Base-by-base conservation (phyloP, 805 yeast genomes). In the Pichia gijzeniarum region DNA sequence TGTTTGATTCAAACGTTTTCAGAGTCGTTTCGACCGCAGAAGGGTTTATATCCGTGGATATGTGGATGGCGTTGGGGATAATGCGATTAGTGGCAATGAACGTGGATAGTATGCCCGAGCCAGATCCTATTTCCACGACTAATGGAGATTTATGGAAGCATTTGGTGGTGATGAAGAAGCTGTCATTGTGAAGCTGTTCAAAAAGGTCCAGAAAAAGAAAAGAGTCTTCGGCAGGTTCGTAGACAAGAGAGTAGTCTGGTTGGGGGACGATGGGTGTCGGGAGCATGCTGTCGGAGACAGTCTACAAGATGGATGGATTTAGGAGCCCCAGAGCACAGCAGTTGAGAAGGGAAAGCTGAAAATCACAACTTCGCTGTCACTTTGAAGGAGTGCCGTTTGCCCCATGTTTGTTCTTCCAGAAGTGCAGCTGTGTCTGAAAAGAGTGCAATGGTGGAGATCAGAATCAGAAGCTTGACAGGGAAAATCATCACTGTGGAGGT, bases 161-260 rank as follows among this genome's bases (percentile, higher is more conserved):
- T 54, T 42, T 1, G 50, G 6, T 25, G 54, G 52, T 9, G 25
- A 1, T 2, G 41, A 6, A 5, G 33, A 14, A 22, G 59, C 50
- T 19, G 81, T 57, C 32, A 53, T 69, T 36, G 17, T 48, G 48
- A 6, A 85, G 83, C 35, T 68, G 61, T 56, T 93, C 98, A 39
- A 93, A 69, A 14, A 83, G 71, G 60, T 93, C 99, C 37, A 93
- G 64, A 9, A 93, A 68, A 9, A 91, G 75, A 58, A 83, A 93
- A 7, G 95, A 78, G 67, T 93, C 99, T 56, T 93, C 99, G 0
- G 95, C 77, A 0, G 99, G 98, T 58, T 93, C 99, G 61, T 93
- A 93, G 3, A 91, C 95, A 53, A 73, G 73, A n/a, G 75, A 80
- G 50, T 72, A 76, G 56, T 84, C 83, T 17, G 81, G 73, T 17